Base-by-base conservation (phyloP, 306 rosid genomes). In the Quercus suber region DNA sequence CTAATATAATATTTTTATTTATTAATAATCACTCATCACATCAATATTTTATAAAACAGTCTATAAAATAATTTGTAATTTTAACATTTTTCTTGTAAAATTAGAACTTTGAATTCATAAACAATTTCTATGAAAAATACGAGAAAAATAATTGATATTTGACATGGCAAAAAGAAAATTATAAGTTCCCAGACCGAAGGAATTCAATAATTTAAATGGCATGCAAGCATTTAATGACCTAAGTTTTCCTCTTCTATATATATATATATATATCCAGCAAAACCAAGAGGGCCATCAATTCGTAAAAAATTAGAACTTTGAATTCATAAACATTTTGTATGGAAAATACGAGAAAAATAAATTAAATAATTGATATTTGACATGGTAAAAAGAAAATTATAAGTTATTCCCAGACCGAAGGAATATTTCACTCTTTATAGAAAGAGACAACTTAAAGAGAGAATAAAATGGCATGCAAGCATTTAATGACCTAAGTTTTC, bases 31-130 rank as follows among this genome's bases (percentile, higher is more conserved):
- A 2, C 3, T 41, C 1, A 8, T 7, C 3, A 8, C 1, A 41
- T 41, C 3, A 41, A 8, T 0, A 41, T 41, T 41, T 41, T 41
- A 41, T 2, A 41, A 41, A 41, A 8, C 0, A 8, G 0, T 7
- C 8, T 41, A 41, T 8, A 41, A 41, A 8, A 41, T 41, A 41
- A 3, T 8, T 41, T 8, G 11, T 37, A 7, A 7, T 37, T 37
- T 37, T 37, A 7, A 37, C 45, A 37, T 7, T 8, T 1, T 7
- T 7, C 3, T 37, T 37, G 10, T 41, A 41, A 41, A 41, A 41
- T 41, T 41, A 41, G 5, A 49, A 49, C 5, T 49, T 11, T 49
- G 53, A 49, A 12, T 49, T 10, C 53, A 49, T 49, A 12, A 13
- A 21, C 53, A 49, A 3, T 49, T 10, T 49, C 13, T 49, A 11